Base-by-base conservation (phyloP, 495 filamentous ascomycete species). In the Penicillium roqueforti region DNA sequence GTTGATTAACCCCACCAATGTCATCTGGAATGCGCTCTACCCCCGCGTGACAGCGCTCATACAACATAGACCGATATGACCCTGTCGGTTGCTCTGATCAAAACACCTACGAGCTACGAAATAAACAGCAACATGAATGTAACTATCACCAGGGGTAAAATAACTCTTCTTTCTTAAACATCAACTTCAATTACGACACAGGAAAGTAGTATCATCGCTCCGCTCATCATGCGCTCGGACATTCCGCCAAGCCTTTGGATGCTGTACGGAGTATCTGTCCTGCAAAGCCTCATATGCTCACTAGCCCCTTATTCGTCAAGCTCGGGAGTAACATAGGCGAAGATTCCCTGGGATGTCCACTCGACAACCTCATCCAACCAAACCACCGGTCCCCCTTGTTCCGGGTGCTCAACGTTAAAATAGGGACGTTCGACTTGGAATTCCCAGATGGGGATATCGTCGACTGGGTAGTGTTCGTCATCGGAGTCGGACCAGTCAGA, bases 351-450 rank as follows among this genome's bases (percentile, higher is more conserved):
- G 1, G 39, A 51, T 19, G 45, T 38, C 55, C 51, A 48, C 6
- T 54, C 50, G 28, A 58, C 28, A 2, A 49, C n/a, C 5, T 36
- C n/a, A 10, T 58, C 55, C 20, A 58, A 16, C 50, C 36, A 54
- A 10, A 16, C 43, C 6, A 23, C 13, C 4, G 22, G 25, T 5
- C 42, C 55, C 14, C 6, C 13, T n/a, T 11, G 7, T 11, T 32
- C 29, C 13, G 2, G 18, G 3, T 11, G 9, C 4, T 50, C 8
- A 1, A 38, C 4, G 4, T 0, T 1, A 29, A 50, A 6, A 57
- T 42, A 3, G 31, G 31, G 32, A 26, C 39, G 29, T 18, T 57
- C 34, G 3, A 53, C 31, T 11, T 57, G 42, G 13, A 39, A 25
- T 40, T 53, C 31, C 48, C 55, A 53, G 18, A 51, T 14, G 8